phyloP scores from a whole-genome alignment of 192 early-diverging fungal species.

The Radiomyces spectabilis region DNA sequence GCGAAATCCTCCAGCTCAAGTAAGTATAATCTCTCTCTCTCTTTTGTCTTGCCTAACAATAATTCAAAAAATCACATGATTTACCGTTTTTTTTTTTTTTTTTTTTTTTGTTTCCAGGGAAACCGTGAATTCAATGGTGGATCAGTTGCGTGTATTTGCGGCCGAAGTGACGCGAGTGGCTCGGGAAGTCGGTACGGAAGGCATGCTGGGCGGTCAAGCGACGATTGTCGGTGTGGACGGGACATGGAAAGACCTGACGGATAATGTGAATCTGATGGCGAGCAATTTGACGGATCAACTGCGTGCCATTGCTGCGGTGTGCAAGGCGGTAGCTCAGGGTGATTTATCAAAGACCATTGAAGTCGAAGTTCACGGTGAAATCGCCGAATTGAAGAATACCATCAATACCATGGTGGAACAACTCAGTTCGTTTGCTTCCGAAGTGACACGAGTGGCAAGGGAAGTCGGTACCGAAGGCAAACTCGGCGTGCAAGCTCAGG shows the following conservation, averaged over 20 bases:
- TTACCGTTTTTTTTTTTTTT: slow-evolving; percentile 5
- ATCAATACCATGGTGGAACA: slow-evolving; percentile 72
- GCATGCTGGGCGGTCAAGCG: slow-evolving; percentile 48
- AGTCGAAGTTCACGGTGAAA: slow-evolving; percentile 61
- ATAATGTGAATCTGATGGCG: slow-evolving; percentile 66
- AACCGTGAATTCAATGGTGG: slow-evolving; percentile 57
- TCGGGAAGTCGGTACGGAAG: slow-evolving; percentile 58
- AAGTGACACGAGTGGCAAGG: slow-evolving; percentile 44
- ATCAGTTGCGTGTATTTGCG: slow-evolving; percentile 55
- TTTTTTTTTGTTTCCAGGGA: slow-evolving; percentile 17
- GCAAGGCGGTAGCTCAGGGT: slow-evolving; percentile 54
- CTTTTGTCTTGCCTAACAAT: too few species aligned
- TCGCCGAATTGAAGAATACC: slow-evolving; percentile 58
- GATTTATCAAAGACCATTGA: slow-evolving; percentile 59
- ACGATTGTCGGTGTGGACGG: slow-evolving; percentile 52
- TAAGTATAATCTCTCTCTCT: too few species aligned
- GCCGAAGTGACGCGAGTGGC: slow-evolving; percentile 58
- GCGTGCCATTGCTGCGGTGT: slow-evolving; percentile 59
- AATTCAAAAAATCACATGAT: too few species aligned
- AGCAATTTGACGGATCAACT: slow-evolving; percentile 59
- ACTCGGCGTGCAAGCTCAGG: slow-evolving; percentile 43
- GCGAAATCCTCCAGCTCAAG: slow-evolving; percentile 50
- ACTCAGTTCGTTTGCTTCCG: slow-evolving; percentile 48
- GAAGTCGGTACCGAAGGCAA: slow-evolving; percentile 53
- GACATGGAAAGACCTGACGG: slow-evolving; percentile 61